phyloP scores from a whole-genome alignment of 306 rosid genomes.

The Trichosanthes truncata region DNA sequence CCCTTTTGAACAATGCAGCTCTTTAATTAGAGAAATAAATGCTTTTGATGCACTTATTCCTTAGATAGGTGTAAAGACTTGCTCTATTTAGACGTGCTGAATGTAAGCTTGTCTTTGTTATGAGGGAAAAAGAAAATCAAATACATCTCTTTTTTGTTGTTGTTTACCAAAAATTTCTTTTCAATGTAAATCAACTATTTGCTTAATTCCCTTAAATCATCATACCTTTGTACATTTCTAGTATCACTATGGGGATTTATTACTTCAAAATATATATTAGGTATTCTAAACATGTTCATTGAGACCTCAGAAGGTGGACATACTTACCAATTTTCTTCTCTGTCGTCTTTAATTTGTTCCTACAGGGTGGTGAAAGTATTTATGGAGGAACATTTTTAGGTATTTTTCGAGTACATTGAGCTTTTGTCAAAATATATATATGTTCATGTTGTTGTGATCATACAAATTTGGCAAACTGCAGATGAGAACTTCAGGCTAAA shows the following conservation, averaged over 20 bases:
- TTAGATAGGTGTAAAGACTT: not conserved
- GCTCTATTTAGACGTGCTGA: not conserved
- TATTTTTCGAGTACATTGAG: conserved; percentile 20
- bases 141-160: not conserved
- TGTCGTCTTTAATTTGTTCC: conserved; percentile 16
- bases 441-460: conserved; percentile 6
- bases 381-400: conserved; percentile 96
- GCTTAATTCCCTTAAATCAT: not conserved
- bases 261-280: not conserved
- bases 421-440: conserved; percentile 3
- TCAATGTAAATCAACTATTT: not conserved
- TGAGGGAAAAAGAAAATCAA: not conserved
- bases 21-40: conserved; percentile 17
- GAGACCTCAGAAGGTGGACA: not conserved
- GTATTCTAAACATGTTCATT: not conserved
- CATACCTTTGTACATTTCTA: not conserved
- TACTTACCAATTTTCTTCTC: not conserved
- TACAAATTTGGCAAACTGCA: conserved; percentile 24
- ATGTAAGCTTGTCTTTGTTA: not conserved
- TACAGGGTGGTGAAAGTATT: conserved; percentile 97
- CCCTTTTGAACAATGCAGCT: conserved; percentile 60
- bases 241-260: not conserved
- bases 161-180: not conserved
- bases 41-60: not conserved
- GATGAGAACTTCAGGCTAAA: conserved; percentile 74